Evolutionary conservation across 1,284 basidiomycete genomes (phyloP).

Genomic region (Puccinia horiana): DNA sequence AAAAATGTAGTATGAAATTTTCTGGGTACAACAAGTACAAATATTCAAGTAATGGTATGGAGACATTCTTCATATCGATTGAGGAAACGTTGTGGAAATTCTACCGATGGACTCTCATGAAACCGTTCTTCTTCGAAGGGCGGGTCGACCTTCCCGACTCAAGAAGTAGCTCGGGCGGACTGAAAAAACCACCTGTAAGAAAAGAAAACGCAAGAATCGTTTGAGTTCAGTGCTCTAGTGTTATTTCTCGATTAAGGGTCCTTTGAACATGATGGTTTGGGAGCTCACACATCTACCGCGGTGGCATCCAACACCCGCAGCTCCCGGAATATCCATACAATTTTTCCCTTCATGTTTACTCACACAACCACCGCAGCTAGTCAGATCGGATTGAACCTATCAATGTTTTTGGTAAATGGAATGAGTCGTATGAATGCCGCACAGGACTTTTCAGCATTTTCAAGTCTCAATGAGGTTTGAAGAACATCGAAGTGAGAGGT

Average conservation of each 20-base stretch:
- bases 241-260: neutral
- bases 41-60: neutral
- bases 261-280: neutral
- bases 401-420: neutral
- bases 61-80: neutral
- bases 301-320: constrained; percentile 44
- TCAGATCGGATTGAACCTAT: constrained; percentile 31
- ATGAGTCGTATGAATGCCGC: neutral
- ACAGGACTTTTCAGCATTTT: too few species aligned
- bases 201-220: neutral
- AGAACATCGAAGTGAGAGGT: too few species aligned
- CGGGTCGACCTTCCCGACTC: constrained; percentile 6
- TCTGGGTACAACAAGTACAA: neutral
- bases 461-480: neutral
- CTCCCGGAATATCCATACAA: constrained; percentile 33
- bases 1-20: neutral
- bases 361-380: constrained; percentile 47
- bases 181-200: constrained; percentile 18
- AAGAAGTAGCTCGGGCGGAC: constrained; percentile 6
- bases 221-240: neutral
- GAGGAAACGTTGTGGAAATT: neutral
- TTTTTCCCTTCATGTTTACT: constrained; percentile 30
- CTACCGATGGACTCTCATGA: neutral
- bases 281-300: constrained; percentile 42
- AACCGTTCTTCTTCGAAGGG: constrained; percentile 16